phyloP scores from a whole-genome alignment of 768 basidiomycete genomes.

The Hygrocybe punicea region DNA sequence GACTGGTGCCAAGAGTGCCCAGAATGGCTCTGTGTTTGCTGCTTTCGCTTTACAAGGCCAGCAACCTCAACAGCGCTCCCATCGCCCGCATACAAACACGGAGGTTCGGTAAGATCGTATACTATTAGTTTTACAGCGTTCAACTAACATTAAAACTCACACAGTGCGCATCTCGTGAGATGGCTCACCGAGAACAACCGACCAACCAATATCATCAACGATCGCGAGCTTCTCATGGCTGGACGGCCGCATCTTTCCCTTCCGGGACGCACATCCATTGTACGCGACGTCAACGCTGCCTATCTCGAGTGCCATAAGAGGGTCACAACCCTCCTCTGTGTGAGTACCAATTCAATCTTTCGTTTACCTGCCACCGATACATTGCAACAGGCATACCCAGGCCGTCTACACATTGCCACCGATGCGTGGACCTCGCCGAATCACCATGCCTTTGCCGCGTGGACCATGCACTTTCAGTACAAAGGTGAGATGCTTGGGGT shows the following conservation, averaged over 20 bases:
- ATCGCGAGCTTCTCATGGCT: constrained; percentile 26
- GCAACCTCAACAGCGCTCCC: constrained; percentile 7
- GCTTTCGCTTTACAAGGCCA: constrained; percentile 13
- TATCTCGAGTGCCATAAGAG: constrained; percentile 12
- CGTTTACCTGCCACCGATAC: background rate
- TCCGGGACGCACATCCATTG: constrained; percentile 19
- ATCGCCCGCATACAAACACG: constrained; percentile 8
- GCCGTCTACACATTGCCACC: constrained; percentile 28
- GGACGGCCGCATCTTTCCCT: constrained; percentile 23
- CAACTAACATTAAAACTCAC: constrained; percentile 1
- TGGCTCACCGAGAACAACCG: constrained; percentile 28
- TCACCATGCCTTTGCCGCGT: constrained; percentile 27
- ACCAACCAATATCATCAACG: constrained; percentile 25
- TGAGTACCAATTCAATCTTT: background rate
- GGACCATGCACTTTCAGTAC: constrained; percentile 25
- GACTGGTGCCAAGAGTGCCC: background rate
- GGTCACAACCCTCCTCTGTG: constrained; percentile 16
- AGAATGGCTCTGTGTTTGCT: constrained; percentile 5
- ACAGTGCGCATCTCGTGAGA: constrained; percentile 26
- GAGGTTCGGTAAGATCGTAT: constrained; percentile 15
- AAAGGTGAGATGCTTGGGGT: constrained; percentile 19
- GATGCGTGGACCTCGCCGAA: constrained; percentile 37
- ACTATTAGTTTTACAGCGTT: background rate
- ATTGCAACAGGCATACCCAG: constrained; percentile 23
- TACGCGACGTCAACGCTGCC: constrained; percentile 17